These are phyloP conservation scores for Sphagnurus paluster DNA, from an alignment of 1,284 basidiomycete genomes.

Conservation along the genomic window DNA sequence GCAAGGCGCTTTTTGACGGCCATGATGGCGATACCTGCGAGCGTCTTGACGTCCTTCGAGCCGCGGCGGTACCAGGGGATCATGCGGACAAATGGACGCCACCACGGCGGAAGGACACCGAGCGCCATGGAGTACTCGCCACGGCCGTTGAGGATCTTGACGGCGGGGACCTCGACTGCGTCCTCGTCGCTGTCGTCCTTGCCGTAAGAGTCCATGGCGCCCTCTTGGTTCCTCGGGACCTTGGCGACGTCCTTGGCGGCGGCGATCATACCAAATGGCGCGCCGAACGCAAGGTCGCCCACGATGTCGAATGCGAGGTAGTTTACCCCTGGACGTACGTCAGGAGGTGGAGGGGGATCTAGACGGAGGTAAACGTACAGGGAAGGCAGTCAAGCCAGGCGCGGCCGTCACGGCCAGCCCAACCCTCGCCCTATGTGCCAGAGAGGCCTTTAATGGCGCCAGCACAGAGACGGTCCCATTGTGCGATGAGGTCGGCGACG, in stretches of 20 bases:
- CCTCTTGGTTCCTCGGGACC: conserved; percentile 42
- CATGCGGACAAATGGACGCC: conserved; percentile 63
- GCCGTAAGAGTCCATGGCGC: conserved; percentile 60
- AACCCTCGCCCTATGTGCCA: conserved; percentile 67
- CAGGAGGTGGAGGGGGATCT: conserved; percentile 1
- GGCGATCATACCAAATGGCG: conserved; percentile 88
- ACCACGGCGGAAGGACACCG: conserved; percentile 75
- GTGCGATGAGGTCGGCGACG: conserved; percentile 60
- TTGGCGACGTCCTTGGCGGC: conserved; percentile 75
- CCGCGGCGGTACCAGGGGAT: conserved; percentile 81
- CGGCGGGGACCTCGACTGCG: conserved; percentile 67
- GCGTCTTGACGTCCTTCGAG: conserved; percentile 64
- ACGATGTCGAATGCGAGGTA: conserved; percentile 90
- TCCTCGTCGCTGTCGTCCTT: conserved; percentile 28
- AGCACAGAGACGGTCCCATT: conserved; percentile 80
- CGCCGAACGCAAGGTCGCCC: conserved; percentile 82
- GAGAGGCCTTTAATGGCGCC: conserved; percentile 51
- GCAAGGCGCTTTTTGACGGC: conserved; percentile 76
- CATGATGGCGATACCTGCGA: conserved; percentile 82
- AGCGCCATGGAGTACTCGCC: conserved; percentile 87
- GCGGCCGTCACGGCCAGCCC: conserved; percentile 57
- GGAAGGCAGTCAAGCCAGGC: conserved; percentile 77
- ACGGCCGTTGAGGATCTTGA: conserved; percentile 86
- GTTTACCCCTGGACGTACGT: conserved; percentile 35
- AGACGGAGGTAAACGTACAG: conserved; percentile 41